Percentiles rank a stretch among this genome's conserved stretches.
Evolutionary conservation across 306 rosid genomes (phyloP).

Genomic region (Malus sieversii): DNA sequence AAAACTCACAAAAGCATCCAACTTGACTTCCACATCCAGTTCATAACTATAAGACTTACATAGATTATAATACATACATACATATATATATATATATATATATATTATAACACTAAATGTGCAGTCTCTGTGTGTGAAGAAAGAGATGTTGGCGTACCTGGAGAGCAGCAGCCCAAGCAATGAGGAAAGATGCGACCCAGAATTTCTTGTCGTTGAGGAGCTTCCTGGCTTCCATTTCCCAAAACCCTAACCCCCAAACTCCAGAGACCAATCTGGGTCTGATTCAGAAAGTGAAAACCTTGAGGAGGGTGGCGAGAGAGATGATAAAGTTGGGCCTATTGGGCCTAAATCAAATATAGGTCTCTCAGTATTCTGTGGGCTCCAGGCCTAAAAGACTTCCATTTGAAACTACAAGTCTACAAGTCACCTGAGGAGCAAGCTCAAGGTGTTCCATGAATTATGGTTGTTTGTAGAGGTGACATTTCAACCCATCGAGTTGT

Average conservation of each 20-base stretch:
- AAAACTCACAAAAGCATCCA: constrained; percentile 2
- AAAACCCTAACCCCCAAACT: constrained; percentile 18
- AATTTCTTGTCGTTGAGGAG: constrained; percentile 64
- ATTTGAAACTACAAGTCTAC: background rate
- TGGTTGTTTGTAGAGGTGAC: too few relatives aligned
- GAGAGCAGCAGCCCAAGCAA: constrained; percentile 72
- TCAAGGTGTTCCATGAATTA: too few relatives aligned
- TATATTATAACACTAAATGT: background rate
- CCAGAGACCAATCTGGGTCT: background rate
- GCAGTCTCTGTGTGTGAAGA: background rate
- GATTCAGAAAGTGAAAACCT: background rate
- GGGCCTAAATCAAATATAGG: background rate
- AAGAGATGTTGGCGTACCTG: constrained; percentile 33
- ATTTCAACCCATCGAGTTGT: too few relatives aligned
- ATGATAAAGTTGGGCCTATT: background rate
- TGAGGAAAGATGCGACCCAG: constrained; percentile 65
- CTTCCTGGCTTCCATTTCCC: constrained; percentile 46
- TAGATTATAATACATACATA: too few relatives aligned
- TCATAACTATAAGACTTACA: background rate
- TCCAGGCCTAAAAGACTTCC: background rate
- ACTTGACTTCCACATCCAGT: background rate
- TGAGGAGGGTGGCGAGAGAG: too few relatives aligned
- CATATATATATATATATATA: too few relatives aligned
- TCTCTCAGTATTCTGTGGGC: background rate
- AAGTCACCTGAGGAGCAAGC: background rate